phyloP scores from a whole-genome alignment of 352 stramenopile species.

The Phytophthora kernoviae region DNA sequence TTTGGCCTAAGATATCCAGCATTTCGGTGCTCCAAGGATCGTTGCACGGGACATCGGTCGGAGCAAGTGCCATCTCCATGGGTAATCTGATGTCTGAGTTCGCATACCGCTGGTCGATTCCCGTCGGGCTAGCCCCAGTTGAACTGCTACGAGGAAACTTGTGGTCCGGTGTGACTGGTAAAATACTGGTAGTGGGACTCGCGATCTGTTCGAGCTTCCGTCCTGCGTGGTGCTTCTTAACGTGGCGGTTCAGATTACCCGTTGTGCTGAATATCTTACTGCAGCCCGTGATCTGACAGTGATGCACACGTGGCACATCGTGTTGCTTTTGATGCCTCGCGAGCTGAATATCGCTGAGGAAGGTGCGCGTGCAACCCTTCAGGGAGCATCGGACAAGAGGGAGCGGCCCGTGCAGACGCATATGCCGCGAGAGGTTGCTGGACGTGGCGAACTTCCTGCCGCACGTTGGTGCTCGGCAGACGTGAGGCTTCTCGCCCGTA shows the following conservation, averaged over 20 bases:
- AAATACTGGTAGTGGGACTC: slow-evolving; percentile 1
- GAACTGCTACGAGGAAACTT: slow-evolving; percentile 6
- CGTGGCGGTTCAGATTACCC: slow-evolving; percentile 62
- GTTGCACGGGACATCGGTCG: slow-evolving; percentile 28
- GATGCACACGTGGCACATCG: slow-evolving; percentile 27
- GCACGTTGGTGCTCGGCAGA: slow-evolving; percentile 41
- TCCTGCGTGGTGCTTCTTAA: slow-evolving; percentile 35
- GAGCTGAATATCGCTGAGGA: slow-evolving; percentile 47
- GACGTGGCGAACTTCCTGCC: slow-evolving; percentile 62
- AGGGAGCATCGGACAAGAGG: slow-evolving; percentile 38
- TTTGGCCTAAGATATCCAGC: slow-evolving; percentile 37
- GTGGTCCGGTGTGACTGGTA: neutral
- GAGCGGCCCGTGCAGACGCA: slow-evolving; percentile 47
- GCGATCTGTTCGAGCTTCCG: slow-evolving; percentile 18
- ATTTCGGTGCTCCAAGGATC: slow-evolving; percentile 41
- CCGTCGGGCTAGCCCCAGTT: slow-evolving; percentile 14
- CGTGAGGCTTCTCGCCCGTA: slow-evolving; percentile 55
- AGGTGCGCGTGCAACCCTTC: slow-evolving; percentile 31
- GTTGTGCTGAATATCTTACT: slow-evolving; percentile 67
- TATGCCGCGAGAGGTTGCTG: slow-evolving; percentile 64
- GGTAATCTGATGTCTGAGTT: slow-evolving; percentile 2
- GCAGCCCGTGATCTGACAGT: slow-evolving; percentile 33
- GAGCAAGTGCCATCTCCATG: slow-evolving; percentile 15
- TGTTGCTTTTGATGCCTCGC: slow-evolving; percentile 57
- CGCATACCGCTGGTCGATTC: slow-evolving; percentile 16